Conservation (phyloP, 495 filamentous ascomycete species). For the Trichoderma orchidacearum region DNA sequence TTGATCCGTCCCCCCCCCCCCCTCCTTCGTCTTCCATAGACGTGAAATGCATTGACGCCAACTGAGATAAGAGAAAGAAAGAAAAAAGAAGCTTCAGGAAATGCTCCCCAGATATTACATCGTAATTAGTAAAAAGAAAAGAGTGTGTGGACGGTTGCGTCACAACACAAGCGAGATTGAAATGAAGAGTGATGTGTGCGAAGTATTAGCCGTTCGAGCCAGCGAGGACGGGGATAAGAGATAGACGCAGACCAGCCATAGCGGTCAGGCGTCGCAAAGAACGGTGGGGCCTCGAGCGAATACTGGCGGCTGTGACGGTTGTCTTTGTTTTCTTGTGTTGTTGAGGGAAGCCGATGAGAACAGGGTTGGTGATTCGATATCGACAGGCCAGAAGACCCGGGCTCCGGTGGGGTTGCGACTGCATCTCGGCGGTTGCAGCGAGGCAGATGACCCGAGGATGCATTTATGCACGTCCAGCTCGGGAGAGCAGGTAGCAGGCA, state of each 20-base stretch:
- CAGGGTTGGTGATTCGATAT: not conserved
- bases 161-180: not conserved
- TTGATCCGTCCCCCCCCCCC: not conserved
- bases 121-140: not conserved
- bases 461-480: not conserved
- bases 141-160: not conserved
- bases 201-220: not conserved
- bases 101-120: not conserved
- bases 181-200: not conserved
- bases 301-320: not conserved
- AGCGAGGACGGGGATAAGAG: not conserved
- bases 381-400: not conserved
- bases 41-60: not conserved
- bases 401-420: not conserved
- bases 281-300: not conserved
- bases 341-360: not conserved
- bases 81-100: not conserved
- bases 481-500: not conserved
- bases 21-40: not conserved
- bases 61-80: not conserved
- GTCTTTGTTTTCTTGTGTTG: not conserved
- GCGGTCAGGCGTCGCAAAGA: not conserved
- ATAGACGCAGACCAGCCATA: not conserved
- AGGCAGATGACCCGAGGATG: not conserved
- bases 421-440: not conserved